Conservation (phyloP, 768 basidiomycete genomes). For the Lentinula sp. region DNA sequence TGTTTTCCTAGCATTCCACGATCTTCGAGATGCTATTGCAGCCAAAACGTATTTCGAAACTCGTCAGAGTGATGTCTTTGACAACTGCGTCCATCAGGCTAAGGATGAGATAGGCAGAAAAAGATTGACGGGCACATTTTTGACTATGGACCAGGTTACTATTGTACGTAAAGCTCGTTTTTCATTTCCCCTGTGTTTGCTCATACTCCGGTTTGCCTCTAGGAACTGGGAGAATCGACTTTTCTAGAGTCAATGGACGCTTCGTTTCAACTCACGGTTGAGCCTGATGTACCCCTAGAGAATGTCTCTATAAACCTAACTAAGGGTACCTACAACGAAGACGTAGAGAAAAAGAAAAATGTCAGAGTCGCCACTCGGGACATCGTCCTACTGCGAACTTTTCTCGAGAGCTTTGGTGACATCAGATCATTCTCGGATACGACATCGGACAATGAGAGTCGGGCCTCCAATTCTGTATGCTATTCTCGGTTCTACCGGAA, state of each 20-base stretch:
- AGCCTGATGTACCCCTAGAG: slow-evolving; percentile 16
- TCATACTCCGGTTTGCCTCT: slow-evolving; percentile 8
- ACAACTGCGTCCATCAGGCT: slow-evolving; percentile 22
- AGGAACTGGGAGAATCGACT: slow-evolving; percentile 52
- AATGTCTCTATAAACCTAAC: slow-evolving; percentile 7
- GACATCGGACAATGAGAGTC: slow-evolving; percentile 12
- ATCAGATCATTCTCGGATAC: slow-evolving; percentile 22
- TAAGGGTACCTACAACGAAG: slow-evolving; percentile 8
- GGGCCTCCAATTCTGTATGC: slow-evolving; percentile 15
- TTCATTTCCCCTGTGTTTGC: slow-evolving; percentile 6
- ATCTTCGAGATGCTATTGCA: slow-evolving; percentile 46
- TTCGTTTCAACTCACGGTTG: slow-evolving; percentile 43
- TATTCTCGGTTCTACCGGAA: not conserved
- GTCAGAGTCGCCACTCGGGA: slow-evolving; percentile 1
- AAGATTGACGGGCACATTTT: slow-evolving; percentile 35
- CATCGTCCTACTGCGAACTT: slow-evolving; percentile 19
- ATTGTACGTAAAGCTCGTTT: slow-evolving; percentile 25
- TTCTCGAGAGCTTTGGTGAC: slow-evolving; percentile 29
- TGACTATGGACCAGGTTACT: slow-evolving; percentile 38
- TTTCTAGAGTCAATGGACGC: slow-evolving; percentile 47
- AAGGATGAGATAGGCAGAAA: slow-evolving; percentile 16
- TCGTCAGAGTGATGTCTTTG: slow-evolving; percentile 20
- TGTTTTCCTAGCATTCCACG: slow-evolving; percentile 56
- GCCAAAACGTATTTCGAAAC: slow-evolving; percentile 36
- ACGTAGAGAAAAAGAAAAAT: not conserved